phyloP scores from a whole-genome alignment of 768 basidiomycete species.

The Pisolithus marmoratus region DNA sequence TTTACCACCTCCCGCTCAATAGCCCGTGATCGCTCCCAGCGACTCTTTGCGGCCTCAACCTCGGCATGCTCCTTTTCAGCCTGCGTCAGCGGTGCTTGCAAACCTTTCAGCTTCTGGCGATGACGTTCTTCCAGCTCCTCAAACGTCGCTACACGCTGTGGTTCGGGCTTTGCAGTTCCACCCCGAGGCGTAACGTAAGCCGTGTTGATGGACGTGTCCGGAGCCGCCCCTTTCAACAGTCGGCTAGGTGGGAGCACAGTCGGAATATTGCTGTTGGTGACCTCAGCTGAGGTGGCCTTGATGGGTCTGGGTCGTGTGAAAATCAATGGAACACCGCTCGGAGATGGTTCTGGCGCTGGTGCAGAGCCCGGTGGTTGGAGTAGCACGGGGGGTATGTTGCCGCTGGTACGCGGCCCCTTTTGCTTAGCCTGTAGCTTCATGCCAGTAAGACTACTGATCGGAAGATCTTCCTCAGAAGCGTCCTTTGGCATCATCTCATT shows the following conservation, averaged over 20 bases:
- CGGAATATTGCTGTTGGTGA: conserved; percentile 22
- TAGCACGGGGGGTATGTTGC: conserved; percentile 22
- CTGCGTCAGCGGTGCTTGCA: conserved; percentile 82
- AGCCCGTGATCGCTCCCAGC: conserved; percentile 78
- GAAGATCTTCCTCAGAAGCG: conserved; percentile 29
- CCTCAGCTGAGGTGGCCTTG: conserved; percentile 12
- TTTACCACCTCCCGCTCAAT: conserved; percentile 71
- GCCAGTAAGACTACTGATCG: conserved; percentile 22
- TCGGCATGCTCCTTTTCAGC: conserved; percentile 75
- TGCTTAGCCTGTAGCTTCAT: conserved; percentile 9
- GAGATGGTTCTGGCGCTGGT: conserved; percentile 16
- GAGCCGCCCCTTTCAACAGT: conserved; percentile 30
- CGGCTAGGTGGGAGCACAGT: conserved; percentile 26
- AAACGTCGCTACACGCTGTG: conserved; percentile 64
- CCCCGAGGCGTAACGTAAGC: conserved; percentile 42
- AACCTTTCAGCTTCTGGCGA: conserved; percentile 71
- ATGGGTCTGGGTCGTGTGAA: conserved; percentile 16
- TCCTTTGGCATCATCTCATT: conserved; percentile 28
- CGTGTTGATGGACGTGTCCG: conserved; percentile 31
- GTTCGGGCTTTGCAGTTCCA: conserved; percentile 38
- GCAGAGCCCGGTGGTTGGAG: conserved; percentile 27
- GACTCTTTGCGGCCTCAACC: conserved; percentile 64
- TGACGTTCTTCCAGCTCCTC: conserved; percentile 87
- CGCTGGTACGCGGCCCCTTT: conserved; percentile 16
- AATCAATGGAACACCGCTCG: conserved; percentile 17